A percentile compares a stretch with the other conserved stretches of the same genome.
phyloP scores from a whole-genome alignment of 345 rosid species.

The Brassica napus region Da-Ae NC_063439.1:10726501-10727000 shows the following conservation, averaged over 20 bases:
- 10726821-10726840: neutral
- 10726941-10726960: slow-evolving; percentile 43
- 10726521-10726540: slow-evolving; percentile 10
- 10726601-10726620: slow-evolving; percentile 46
- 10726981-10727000: slow-evolving; percentile 47
- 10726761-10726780: neutral
- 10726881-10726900: slow-evolving; percentile 28
- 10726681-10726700: slow-evolving; percentile 24
- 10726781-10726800: slow-evolving; percentile 11
- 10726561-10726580: slow-evolving; percentile 1
- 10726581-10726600: slow-evolving; percentile 35
- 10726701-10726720: slow-evolving; percentile 37
- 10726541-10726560: neutral
- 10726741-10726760: slow-evolving; percentile 31
- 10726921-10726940: slow-evolving; percentile 40
- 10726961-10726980: slow-evolving; percentile 13
- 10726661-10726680: slow-evolving; percentile 31
- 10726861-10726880: neutral
- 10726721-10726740: slow-evolving; percentile 34
- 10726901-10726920: slow-evolving; percentile 49
- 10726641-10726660: slow-evolving; percentile 34
- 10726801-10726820: slow-evolving; percentile 29
- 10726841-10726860: slow-evolving; percentile 7
- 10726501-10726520: slow-evolving; percentile 7
- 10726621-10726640: slow-evolving; percentile 32